Base-by-base conservation (phyloP, 73 alveolate genomes). In the Diophrys appendiculata region DNA sequence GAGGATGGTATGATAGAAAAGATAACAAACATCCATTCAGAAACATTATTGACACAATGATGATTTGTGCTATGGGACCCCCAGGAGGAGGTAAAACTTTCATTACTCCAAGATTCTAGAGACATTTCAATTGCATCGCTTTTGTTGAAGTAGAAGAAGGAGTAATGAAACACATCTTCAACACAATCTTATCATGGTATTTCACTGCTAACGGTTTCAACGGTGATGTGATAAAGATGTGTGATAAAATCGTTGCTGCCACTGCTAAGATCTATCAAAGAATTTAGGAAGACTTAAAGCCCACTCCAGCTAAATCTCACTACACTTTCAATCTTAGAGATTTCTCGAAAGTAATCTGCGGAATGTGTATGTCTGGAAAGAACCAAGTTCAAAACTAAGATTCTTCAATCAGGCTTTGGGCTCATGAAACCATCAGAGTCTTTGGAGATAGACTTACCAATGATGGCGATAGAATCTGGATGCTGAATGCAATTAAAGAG, bases 61-160 rank as follows among this genome's bases (percentile, higher is more conserved):
- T 97, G 30, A 92, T 97, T 25, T 92, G 98, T 18, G 99, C 99
- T 22, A 98, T 98, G 99, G 99, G 99, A 0, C 99, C 99, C 0
- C 99, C 99, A 2, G 99, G 99, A 31, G 99, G 99, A 29, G 99
- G 99, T 33, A 91, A 98, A 65, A 96, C 99, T n/a, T 97, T 93
- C 91, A 93, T 98, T 70, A 97, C 99, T n/a, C 99, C 99, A 60
- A 77, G 99, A 73, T 86, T 98, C 82, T 87, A 89, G 91, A 81
- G 99, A 53, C 99, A 98, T 84, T 90, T 98, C 81, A 90, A 90
- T 82, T 84, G 96, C 73, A 91, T 96, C 5, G 94, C 99, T 52
- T 95, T 94, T 78, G 94, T 98, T 26, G 95, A 94, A 73, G 90
- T 97, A 88, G 99, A 96, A 34, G 99, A 97, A 79, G 96, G 95